Base-by-base conservation (phyloP, 2,329 filamentous ascomycete genomes). In the Ophiostoma ulmi region DNA sequence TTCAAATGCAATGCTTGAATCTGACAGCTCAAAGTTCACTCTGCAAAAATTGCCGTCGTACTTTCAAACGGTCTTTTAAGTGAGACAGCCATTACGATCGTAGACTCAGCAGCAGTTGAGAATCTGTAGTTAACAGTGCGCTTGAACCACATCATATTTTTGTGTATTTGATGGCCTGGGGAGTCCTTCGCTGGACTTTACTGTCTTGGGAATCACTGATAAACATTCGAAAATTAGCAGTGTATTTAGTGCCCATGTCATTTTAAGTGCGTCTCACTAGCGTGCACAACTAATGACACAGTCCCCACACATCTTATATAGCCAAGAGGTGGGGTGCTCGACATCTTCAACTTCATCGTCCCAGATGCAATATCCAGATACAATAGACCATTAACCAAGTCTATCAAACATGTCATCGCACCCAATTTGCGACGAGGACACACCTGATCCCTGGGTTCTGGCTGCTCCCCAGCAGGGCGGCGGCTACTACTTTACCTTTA, bases 261-360 rank as follows among this genome's bases (percentile, higher is more conserved):
- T 20, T n/a, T 0, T 17, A 36, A 1, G 5, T 3, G 31, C n/a
- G 10, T 2, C 3, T 3, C 31, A 7, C 61, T 64, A 64, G 61
- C 20, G 35, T 20, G 20, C 17, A n/a, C 36, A 4, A 5, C 63
- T 65, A 65, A 22, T 22, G 1, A 22, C 63, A 65, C 63, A 22
- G 63, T 22, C 20, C 13, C 31, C 31, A 3, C 36, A 22, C 63
- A 65, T 41, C 63, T 39, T 65, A 41, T 39, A 65, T 22, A 41
- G 63, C 63, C 63, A 65, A 65, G 63, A 65, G 63, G 63, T 65
- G 63, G 63, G 63, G 63, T 65, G 35, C 10, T 22, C 63, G 14
- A 65, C 63, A 39, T 39, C 63, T 65, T 36, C 63, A 10, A 35
- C 61, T 64, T 63, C 31, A 20, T 36, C 14, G 17, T 35, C 26